A percentile compares a stretch with the other conserved stretches of the same genome.
Evolutionary conservation across 495 filamentous ascomycete genomes (phyloP).

Genomic region (Clohesyomyces aquaticus): DNA sequence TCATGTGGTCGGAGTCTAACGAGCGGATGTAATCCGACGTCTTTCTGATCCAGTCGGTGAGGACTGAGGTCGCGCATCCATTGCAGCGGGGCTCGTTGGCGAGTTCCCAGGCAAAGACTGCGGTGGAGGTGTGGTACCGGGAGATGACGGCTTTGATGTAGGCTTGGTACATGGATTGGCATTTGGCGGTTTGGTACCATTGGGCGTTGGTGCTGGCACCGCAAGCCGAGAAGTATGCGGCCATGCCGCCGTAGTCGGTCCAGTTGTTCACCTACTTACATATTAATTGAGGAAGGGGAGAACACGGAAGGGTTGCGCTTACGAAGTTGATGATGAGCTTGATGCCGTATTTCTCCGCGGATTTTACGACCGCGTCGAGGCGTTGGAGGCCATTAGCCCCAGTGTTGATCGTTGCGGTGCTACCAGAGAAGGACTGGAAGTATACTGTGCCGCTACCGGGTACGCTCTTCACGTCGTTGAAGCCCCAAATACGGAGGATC

Average conservation of each 20-base stretch:
- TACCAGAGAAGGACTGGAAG: constrained; percentile 62
- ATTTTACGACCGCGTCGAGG: constrained; percentile 39
- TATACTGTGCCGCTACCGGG: constrained; percentile 58
- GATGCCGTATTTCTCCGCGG: constrained; percentile 40
- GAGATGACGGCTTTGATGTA: constrained; percentile 67
- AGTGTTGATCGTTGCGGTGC: constrained; percentile 64
- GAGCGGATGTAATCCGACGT: constrained; percentile 66
- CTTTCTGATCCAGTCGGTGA: constrained; percentile 65
- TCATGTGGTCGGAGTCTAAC: constrained; percentile 66
- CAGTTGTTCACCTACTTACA: no score
- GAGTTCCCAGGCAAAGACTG: constrained; percentile 74
- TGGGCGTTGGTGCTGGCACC: constrained; percentile 55
- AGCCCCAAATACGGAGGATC: constrained; percentile 73
- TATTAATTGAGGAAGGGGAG: no score
- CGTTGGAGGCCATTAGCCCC: constrained; percentile 67
- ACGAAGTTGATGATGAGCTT: constrained; percentile 56
- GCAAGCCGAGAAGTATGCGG: constrained; percentile 64
- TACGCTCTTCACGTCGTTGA: constrained; percentile 63
- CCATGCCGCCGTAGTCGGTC: constrained; percentile 69
- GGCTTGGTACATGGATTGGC: constrained; percentile 62
- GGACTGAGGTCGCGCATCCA: constrained; percentile 60
- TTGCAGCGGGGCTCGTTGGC: constrained; percentile 72
- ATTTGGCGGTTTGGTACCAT: constrained; percentile 61
- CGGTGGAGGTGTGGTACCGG: constrained; percentile 59
- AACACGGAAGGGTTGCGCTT: no score